These are phyloP conservation scores for Fragosphaeria purpurea DNA, from an alignment of 2,329 filamentous ascomycete species.

Conservation along the genomic window DNA sequence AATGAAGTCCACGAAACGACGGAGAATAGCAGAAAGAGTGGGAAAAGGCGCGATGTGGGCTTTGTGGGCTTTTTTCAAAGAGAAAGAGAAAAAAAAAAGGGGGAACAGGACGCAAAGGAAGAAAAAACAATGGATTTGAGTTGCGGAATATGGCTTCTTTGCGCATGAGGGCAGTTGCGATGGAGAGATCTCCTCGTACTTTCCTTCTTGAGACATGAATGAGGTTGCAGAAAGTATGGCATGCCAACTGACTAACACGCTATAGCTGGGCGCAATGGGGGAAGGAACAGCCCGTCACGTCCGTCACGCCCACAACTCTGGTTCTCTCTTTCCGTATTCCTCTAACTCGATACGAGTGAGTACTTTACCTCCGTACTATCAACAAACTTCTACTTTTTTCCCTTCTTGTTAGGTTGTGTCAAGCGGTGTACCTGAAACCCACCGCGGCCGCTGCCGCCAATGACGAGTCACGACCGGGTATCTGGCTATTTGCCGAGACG, in stretches of 20 bases:
- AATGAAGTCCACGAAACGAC: too few species aligned
- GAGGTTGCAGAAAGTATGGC: too few species aligned
- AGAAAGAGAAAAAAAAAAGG: not conserved
- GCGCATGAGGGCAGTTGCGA: not conserved
- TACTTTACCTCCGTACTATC: too few species aligned
- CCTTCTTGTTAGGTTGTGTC: not conserved
- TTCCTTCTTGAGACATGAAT: conserved; percentile 2
- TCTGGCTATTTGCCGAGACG: conserved; percentile 1
- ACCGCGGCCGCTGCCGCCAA: not conserved
- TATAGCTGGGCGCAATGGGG: not conserved
- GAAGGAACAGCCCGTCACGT: conserved; percentile 1
- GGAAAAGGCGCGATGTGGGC: not conserved
- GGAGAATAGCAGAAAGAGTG: not conserved
- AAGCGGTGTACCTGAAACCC: conserved; percentile 1
- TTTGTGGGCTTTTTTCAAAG: not conserved
- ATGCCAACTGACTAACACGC: too few species aligned
- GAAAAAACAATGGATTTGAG: too few species aligned
- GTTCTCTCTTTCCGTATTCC: too few species aligned
- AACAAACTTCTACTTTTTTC: too few species aligned
- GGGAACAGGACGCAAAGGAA: not conserved
- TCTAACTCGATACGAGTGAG: too few species aligned
- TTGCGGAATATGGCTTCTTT: too few species aligned
- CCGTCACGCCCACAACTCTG: too few species aligned
- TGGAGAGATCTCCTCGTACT: not conserved
- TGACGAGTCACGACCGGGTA: not conserved